phyloP scores from a whole-genome alignment of 2,329 filamentous ascomycete species.

The Fusarium sp. region DNA sequence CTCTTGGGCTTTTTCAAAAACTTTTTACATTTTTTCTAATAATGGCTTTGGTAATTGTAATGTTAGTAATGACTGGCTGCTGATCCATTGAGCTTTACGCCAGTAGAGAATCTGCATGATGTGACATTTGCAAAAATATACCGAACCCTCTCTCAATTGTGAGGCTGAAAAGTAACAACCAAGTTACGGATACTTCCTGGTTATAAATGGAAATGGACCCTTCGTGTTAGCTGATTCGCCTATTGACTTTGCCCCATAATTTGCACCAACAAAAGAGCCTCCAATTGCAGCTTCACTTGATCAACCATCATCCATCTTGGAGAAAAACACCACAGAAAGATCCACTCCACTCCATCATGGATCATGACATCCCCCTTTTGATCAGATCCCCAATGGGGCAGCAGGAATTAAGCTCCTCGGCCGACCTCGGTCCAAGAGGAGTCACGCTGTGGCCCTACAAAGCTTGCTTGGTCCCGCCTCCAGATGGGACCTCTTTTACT shows the following conservation, averaged over 20 bases:
- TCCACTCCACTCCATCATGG: slow-evolving; percentile 28
- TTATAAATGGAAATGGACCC: background rate
- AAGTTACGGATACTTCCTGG: too few relatives aligned
- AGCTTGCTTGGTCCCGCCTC: slow-evolving; percentile 20
- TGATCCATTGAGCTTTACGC: background rate
- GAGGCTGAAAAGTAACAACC: too few relatives aligned
- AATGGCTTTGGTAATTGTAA: background rate
- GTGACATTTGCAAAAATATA: background rate
- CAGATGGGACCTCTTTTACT: background rate
- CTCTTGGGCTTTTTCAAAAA: slow-evolving; percentile 3
- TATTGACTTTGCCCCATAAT: slow-evolving; percentile 1
- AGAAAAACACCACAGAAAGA: slow-evolving; percentile 26
- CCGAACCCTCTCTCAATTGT: background rate
- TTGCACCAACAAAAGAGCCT: slow-evolving; percentile 10
- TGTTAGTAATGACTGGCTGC: background rate
- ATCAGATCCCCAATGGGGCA: slow-evolving; percentile 3
- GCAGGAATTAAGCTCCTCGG: slow-evolving; percentile 7
- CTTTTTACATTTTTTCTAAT: background rate
- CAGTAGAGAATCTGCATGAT: background rate
- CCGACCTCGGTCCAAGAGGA: slow-evolving; percentile 30
- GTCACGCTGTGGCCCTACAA: slow-evolving; percentile 27
- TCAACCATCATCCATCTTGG: slow-evolving; percentile 4
- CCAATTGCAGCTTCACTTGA: slow-evolving; percentile 4
- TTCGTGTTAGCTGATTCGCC: slow-evolving; percentile 16
- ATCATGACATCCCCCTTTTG: slow-evolving; percentile 38